Conservation (phyloP, 306 rosid species). For the Trifolium pratense region DNA sequence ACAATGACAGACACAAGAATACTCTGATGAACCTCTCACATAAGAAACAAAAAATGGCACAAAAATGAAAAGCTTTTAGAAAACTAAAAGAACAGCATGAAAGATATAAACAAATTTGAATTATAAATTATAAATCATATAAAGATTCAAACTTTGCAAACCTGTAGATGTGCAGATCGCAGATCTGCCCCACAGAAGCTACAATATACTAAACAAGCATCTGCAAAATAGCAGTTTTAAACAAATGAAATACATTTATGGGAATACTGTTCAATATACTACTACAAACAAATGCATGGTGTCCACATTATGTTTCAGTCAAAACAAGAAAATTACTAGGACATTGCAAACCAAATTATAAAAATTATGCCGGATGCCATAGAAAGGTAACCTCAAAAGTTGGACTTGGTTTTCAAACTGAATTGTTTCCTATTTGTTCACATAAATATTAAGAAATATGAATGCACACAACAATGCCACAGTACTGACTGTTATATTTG, state of each 20-base stretch:
- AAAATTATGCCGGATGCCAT: conserved; percentile 20
- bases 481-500: no score
- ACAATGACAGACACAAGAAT: conserved; percentile 30
- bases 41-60: no score
- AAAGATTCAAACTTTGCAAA: conserved; percentile 39
- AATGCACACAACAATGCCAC: conserved; percentile 11
- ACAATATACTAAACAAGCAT: conserved; percentile 78
- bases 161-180: conserved; percentile 96
- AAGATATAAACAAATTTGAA: conserved; percentile 12
- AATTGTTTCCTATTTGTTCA: conserved; percentile 29
- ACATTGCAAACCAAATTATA: conserved; percentile 37
- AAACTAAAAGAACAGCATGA: conserved; percentile 17
- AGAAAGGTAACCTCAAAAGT: conserved; percentile 8
- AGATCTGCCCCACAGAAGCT: conserved; percentile 97
- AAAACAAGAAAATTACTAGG: conserved; percentile 9
- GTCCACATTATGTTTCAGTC: neutral
- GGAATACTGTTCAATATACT: conserved; percentile 16
- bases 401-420: conserved; percentile 20
- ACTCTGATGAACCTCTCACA: no score
- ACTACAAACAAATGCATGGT: neutral
- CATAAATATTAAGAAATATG: conserved; percentile 21
- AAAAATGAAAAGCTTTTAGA: no score
- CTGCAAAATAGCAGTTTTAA: conserved; percentile 56
- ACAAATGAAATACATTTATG: conserved; percentile 28
- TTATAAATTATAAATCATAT: conserved; percentile 17